Evolutionary conservation across 176 grass and related monocot genomes (phyloP), one percentile per base, ranked within the genome.

Genomic region (Cenchrus purpureus): DNA sequence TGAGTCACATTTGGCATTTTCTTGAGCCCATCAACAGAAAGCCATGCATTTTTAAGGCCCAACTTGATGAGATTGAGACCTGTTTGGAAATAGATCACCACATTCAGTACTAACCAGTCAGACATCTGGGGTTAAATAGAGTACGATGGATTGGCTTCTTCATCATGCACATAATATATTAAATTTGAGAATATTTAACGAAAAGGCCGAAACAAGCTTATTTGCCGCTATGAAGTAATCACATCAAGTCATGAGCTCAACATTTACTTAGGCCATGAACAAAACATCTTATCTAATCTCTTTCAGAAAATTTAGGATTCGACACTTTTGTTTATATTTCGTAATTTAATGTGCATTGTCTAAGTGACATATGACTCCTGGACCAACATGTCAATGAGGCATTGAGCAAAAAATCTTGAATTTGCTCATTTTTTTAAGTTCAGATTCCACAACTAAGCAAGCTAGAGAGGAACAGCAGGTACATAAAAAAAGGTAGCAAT

Each of bases 21-120:
- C 75, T 79, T 90, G 45, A 98, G 88, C 50, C 87, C 85, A 70
- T 88, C 72, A 71, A 91, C 83, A 54, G 93, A 98, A 79, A 98
- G 80, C 89, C 89, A 98, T 62, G 92, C 87, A 59, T 98, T 98
- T 83, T 63, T 88, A 63, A 98, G 56, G 46, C 85, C 65, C 79
- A 98, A 54, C 68, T 76, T 92, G 61, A 85, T 2, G 84, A 95
- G 89, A 79, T 85, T 86, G 50, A 45, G 60, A 83, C 93, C 93
- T 98, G 87, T 49, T 43, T 50, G 71, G 57, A 85, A 82, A 17
- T 50, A 82, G 32, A 78, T 46, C 58, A 73, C 17, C 40, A 25
- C 58, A 89, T 3, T 12, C 17, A 67, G 13, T 10, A 7, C 34
- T 84, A 22, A 43, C 4, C n/a, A 5, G 22, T 45, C 44, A 76